phyloP scores from a whole-genome alignment of 768 basidiomycete species.

The Tylopilus sp. region DNA sequence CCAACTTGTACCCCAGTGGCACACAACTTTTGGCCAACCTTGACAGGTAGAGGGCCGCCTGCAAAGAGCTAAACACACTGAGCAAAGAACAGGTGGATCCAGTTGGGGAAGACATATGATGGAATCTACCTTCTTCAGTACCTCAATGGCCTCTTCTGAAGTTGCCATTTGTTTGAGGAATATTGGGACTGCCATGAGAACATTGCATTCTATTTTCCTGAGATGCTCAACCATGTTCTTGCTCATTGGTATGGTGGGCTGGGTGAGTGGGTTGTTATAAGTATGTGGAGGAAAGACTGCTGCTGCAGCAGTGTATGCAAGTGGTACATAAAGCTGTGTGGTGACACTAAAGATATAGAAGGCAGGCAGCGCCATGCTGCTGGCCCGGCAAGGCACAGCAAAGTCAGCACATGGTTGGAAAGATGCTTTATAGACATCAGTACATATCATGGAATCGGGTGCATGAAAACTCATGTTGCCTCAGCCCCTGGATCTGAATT shows the following conservation, averaged over 20 bases:
- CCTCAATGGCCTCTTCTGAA: slow-evolving; percentile 21
- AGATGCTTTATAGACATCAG: slow-evolving; percentile 3
- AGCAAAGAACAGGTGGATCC: too few relatives aligned
- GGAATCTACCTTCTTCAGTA: slow-evolving; percentile 23
- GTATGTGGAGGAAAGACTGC: slow-evolving; percentile 29
- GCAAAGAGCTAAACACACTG: too few relatives aligned
- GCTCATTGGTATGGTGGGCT: slow-evolving; percentile 38
- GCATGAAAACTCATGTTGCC: slow-evolving; percentile 1
- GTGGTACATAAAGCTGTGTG: slow-evolving; percentile 15
- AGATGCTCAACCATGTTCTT: slow-evolving; percentile 39
- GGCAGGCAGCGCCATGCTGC: slow-evolving; percentile 24
- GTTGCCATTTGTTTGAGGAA: slow-evolving; percentile 38
- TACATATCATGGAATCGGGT: neutral
- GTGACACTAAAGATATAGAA: slow-evolving; percentile 25
- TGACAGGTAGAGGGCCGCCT: slow-evolving; percentile 35
- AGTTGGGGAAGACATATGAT: too few relatives aligned
- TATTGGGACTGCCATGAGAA: slow-evolving; percentile 36
- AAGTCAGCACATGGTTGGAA: neutral
- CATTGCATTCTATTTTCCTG: slow-evolving; percentile 25
- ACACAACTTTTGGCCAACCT: slow-evolving; percentile 35
- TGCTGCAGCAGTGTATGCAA: slow-evolving; percentile 13
- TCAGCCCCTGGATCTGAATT: slow-evolving; percentile 33
- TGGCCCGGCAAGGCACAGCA: slow-evolving; percentile 17
- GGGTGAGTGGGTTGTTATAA: slow-evolving; percentile 11
- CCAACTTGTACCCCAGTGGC: slow-evolving; percentile 33